These are phyloP conservation scores for Metschnikowia cerradonensis DNA, from an alignment of 805 yeast genomes.

Conservation along the genomic window DNA sequence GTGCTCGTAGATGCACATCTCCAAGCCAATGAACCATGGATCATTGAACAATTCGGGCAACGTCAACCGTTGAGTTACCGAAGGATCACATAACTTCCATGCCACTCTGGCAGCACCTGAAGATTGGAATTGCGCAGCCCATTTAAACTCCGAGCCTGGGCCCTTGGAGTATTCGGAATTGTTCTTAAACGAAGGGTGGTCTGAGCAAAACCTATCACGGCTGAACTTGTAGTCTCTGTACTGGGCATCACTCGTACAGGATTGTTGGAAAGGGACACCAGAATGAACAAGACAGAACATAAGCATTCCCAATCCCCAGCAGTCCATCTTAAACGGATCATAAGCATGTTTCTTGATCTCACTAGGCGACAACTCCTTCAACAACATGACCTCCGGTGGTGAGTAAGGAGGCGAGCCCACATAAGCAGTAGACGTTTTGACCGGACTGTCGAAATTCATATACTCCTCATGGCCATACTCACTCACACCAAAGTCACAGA, in stretches of 20 bases:
- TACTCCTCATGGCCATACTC: conserved; percentile 56
- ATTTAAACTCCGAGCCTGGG: conserved; percentile 70
- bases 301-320: conserved; percentile 70
- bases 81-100: conserved; percentile 72
- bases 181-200: conserved; percentile 48
- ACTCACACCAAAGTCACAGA: conserved; percentile 77
- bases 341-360: conserved; percentile 42
- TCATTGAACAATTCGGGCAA: conserved; percentile 53
- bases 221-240: conserved; percentile 54
- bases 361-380: conserved; percentile 32
- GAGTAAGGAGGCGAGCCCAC: conserved; percentile 82
- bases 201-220: conserved; percentile 38
- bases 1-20: conserved; percentile 56
- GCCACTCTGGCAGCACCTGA: conserved; percentile 64
- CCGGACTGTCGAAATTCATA: conserved; percentile 44
- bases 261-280: conserved; percentile 56
- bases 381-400: conserved; percentile 68
- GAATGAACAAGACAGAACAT: conserved; percentile 57
- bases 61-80: conserved; percentile 49
- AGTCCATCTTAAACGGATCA: conserved; percentile 66
- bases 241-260: conserved; percentile 44
- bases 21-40: conserved; percentile 59
- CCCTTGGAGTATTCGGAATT: conserved; percentile 44
- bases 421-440: conserved; percentile 41
- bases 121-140: conserved; percentile 58